Base-by-base conservation (phyloP, 164 flowering plant genomes). In the Piper longum region DNA sequence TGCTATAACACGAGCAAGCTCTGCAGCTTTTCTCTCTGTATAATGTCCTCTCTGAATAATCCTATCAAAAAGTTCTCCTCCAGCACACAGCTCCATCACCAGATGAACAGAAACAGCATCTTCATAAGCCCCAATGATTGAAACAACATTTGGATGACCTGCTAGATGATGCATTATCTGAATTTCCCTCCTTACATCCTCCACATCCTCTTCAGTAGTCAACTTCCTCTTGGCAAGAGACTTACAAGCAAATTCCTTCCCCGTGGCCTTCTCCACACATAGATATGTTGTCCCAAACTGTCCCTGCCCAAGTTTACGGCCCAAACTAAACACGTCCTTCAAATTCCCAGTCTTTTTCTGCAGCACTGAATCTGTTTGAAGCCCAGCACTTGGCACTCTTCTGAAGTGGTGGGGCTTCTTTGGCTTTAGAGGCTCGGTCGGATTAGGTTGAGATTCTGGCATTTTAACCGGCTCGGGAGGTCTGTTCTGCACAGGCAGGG, bases 21-120 rank as follows among this genome's bases (percentile, higher is more conserved):
- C 67, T 26, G 95, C 95, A 11, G 97, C 97, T 73, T 86, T 83
- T 68, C 79, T 85, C 69, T 90, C 97, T 0, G 81, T 59, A 66
- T 84, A 90, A 73, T 83, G 90, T 9, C 97, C 97, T 41, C 76
- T 61, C 73, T 84, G 67, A 42, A 81, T 60, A 43, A 90, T 90
- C 81, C 97, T 76, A 73, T 90, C 97, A 67, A 90, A 90, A 0
- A 90, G 87, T 76, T 90, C 97, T 4, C 97, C 97, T 0, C 97
- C 97, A 3, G 78, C 73, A 69, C 97, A 87, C 36, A 90, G 59
- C 54, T 87, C 97, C 97, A 90, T 90, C 40, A 90, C 86, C 41
- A 90, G 74, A 72, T 90, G 89, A 74, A 90, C 97, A 4, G 91
- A 95, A 16, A 83, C 91, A 19, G 84, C 70, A 67, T 88, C 97